Percentiles rank a stretch among this genome's conserved stretches.
phyloP scores from a whole-genome alignment of 176 grass and related monocot species.

The Leersia perrieri region DNA sequence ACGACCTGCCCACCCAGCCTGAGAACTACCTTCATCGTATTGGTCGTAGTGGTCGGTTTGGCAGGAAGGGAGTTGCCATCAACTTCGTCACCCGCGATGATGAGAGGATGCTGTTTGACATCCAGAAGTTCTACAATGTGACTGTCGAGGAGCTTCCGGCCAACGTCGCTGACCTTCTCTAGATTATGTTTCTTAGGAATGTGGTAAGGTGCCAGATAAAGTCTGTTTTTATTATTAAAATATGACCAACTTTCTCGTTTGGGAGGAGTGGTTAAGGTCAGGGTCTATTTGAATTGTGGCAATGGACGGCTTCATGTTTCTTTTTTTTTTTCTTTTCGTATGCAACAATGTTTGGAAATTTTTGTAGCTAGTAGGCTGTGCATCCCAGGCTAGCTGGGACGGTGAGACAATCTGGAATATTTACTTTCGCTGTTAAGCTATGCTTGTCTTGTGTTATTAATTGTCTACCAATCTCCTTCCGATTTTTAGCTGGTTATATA shows the following conservation, averaged over 20 bases:
- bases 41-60: conserved; percentile 75
- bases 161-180: conserved; percentile 79
- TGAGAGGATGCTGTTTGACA: conserved; percentile 70
- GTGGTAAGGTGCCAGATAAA: conserved; percentile 37
- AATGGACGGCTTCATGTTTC: conserved; percentile 24
- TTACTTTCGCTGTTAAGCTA: background rate
- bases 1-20: conserved; percentile 67
- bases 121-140: conserved; percentile 79
- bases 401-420: conserved; percentile 29
- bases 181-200: conserved; percentile 35
- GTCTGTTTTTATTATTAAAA: conserved; percentile 46
- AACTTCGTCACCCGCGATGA: conserved; percentile 75
- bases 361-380: conserved; percentile 42
- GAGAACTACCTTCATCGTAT: conserved; percentile 88
- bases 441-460: background rate
- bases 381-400: conserved; percentile 32
- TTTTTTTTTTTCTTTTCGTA: background rate
- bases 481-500: background rate
- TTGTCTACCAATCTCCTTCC: background rate
- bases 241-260: conserved; percentile 43
- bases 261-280: conserved; percentile 41
- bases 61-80: conserved; percentile 82
- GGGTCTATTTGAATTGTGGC: conserved; percentile 37
- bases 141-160: conserved; percentile 63
- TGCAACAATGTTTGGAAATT: conserved; percentile 41